Base-by-base conservation (phyloP, 2,329 filamentous ascomycete genomes). In the Akanthomyces lecanii region DNA sequence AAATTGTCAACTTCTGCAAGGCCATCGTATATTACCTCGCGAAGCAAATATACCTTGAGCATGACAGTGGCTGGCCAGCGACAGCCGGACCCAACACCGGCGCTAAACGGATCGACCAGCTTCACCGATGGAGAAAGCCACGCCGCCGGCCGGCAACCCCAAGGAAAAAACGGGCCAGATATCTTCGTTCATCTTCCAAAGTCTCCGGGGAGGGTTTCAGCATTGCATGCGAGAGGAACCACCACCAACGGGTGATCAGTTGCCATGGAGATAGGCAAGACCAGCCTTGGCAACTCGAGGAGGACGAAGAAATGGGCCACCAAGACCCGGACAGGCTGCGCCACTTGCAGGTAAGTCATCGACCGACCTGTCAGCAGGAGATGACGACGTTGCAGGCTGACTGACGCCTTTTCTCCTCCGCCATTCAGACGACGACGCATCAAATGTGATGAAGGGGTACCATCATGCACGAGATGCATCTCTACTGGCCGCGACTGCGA, bases 391-490 rank as follows among this genome's bases (percentile, higher is more conserved):
- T 36, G 6, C 33, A 36, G 33, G 33, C 33, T 36, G 33, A 50
- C 33, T 36, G 33, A 50, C 23, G 12, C 23, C 11, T 3, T 47
- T 25, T 14, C 21, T 5, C 23, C 6, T 18, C 45, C 45, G 30
- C 21, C 23, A n/a, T 14, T 2, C 52, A 71, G 70, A 53, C 64
- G 65, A 33, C 67, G 70, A 12, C 67, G 65, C 50, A 67, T 72
- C 44, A 72, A 71, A 62, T 72, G 71, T 36, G 71, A 72, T 42
- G 71, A 72, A 61, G 65, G 59, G 0, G 54, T 63, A 23, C 71
- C 71, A 5, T 36, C 62, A 0, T 72, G 71, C 30, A 61, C 58
- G n/a, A 65, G 69, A 48, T 72, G 71, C 53, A 45, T 50, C 14
- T 63, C 62, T n/a, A 68, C 66, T 4, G 67, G 66, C 58, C 63